Evolutionary conservation across 2,329 filamentous ascomycete genomes (phyloP).

Genomic region (Penicillium sp.): DNA sequence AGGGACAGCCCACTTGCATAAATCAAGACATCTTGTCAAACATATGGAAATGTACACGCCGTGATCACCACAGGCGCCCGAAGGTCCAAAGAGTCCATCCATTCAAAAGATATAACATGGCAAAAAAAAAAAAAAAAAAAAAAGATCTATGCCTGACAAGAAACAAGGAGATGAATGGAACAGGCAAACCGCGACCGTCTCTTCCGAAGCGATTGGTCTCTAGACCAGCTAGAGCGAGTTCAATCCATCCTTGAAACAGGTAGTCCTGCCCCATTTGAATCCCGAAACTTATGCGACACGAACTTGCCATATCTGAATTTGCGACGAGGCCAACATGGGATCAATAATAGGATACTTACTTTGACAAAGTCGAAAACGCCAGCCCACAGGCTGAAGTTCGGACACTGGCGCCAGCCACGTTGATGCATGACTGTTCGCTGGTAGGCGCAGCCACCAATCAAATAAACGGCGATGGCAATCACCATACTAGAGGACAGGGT

Average conservation of each 20-base stretch:
- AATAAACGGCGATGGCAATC: constrained; percentile 79
- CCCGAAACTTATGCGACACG: constrained; percentile 20
- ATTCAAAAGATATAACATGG: neutral
- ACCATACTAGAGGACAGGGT: constrained; percentile 43
- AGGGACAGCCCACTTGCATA: constrained; percentile 4
- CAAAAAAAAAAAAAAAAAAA: neutral
- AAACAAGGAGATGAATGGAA: constrained; percentile 3
- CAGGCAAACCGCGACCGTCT: constrained; percentile 2
- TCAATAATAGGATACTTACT: constrained; percentile 58
- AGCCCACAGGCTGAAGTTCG: constrained; percentile 91
- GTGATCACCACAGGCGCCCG: constrained; percentile 10
- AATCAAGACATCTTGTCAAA: constrained; percentile 4
- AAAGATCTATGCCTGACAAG: neutral
- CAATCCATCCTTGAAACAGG: constrained; percentile 40
- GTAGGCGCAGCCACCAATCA: constrained; percentile 91
- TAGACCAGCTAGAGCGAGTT: constrained; percentile 29
- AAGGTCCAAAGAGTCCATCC: neutral
- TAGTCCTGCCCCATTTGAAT: constrained; percentile 27
- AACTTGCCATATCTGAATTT: constrained; percentile 27
- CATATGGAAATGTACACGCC: constrained; percentile 12
- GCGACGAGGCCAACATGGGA: constrained; percentile 35
- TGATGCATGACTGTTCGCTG: constrained; percentile 93
- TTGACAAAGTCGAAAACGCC: constrained; percentile 80
- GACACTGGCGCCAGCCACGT: constrained; percentile 89
- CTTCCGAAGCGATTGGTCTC: constrained; percentile 13